Base-by-base conservation (phyloP, 495 filamentous ascomycete genomes). In the Lasiosphaeriaceae sp. region DNA sequence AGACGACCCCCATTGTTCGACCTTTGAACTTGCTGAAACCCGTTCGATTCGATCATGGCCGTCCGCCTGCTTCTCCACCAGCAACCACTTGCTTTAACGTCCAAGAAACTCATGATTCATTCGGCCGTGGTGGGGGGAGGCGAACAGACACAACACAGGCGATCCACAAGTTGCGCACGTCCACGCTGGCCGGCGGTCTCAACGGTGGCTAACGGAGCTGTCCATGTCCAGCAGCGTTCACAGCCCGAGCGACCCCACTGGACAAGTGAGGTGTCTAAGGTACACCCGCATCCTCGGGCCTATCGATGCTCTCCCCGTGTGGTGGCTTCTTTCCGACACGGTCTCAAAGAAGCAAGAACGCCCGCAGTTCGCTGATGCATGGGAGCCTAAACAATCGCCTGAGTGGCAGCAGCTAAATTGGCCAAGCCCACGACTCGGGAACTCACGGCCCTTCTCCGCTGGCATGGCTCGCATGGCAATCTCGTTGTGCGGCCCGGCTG, bases 341-440 rank as follows among this genome's bases (percentile, higher is more conserved):
- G 8, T 43, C 39, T 17, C 39, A 43, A 43, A 43, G n/a, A 7
- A 47, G 45, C 45, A 47, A 47, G 9, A 47, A 47, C 6, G n/a
- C 17, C 22, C 45, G 22, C 39, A 11, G 23, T 45, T 39, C 41
- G 56, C 39, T 50, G 50, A 58, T 35, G 56, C 56, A 58, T 58
- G 26, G 24, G 44, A 58, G 56, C 49, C 50, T 35, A 47, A 58
- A 51, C 31, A n/a, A n/a, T n/a, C n/a, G 45, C 45, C 45, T 17
- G 39, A 43, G 14, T n/a, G n/a, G n/a, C 39, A 43, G 12, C 39
- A 16, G 26, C 26, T 16, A 43, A 43, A 43, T 43, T 43, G 16
- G 14, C 39, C n/a, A 7, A 17, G 5, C 7, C 39, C 14, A 9
- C 26, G 9, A 43, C n/a, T 14, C 39, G 39, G 14, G 39, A 43